Base-by-base conservation (phyloP, 164 flowering plant species). In the Warburgia ugandensis region DNA sequence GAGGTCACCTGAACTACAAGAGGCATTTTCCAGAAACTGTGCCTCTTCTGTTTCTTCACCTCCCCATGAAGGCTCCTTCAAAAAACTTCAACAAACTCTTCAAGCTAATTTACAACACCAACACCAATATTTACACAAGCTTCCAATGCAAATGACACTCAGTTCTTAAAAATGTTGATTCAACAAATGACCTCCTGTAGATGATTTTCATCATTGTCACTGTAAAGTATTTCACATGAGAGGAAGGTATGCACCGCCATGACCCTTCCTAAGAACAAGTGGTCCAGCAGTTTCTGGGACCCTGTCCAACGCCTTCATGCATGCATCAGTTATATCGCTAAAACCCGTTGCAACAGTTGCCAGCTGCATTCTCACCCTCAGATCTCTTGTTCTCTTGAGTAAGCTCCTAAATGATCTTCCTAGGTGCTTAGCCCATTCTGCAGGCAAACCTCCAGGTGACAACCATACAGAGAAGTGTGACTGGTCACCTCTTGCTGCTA, bases 401-500 rank as follows among this genome's bases (percentile, higher is more conserved):
- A 94, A 67, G 66, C 94, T 76, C 53, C 95, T 75, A 54, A 89
- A 84, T 11, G 99, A 94, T 60, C 94, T 79, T 6, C 73, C 83
- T 21, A 94, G 61, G 60, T 94, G 84, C 61, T 76, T 94, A 2
- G 85, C 83, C 97, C 97, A 89, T 13, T 94, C 99, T 2, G 86
- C 92, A 5, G 97, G 96, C 56, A 94, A 60, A 1, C 97, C 97
- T 26, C 97, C 97, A 0, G 95, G 96, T 7, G 96, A 76, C 32
- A 94, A 72, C 99, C 99, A 94, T 30, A 89, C 86, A 4, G 99
- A 86, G 64, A 94, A 86, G 54, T 94, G 94, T 10, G 90, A 83
- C 63, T 86, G 95, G 49, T 94, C 99, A 11, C 82, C 97, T 43
- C 99, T 63, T 17, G 99, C 99, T 4, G 81, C 84, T 52, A 94